Conservation (phyloP, 371 early-diverging fungal genomes). For the Dinochytrium kinnereticum region DNA sequence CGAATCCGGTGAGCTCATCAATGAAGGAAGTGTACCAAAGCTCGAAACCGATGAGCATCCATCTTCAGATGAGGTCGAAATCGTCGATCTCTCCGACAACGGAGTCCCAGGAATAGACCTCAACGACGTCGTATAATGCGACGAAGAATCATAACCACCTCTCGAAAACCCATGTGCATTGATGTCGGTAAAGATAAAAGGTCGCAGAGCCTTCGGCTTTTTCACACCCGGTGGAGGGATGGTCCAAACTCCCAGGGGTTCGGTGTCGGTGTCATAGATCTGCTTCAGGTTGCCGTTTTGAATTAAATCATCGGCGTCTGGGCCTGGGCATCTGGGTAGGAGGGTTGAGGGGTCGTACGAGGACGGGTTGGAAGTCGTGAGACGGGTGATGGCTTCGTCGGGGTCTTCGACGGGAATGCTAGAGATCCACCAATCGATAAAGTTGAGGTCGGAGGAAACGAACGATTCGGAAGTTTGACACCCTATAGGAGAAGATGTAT, state of each 20-base stretch:
- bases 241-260: conserved; percentile 1
- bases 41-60: conserved; percentile 13
- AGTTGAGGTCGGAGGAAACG: not conserved
- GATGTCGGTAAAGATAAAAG: not conserved
- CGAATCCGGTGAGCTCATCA: conserved; percentile 12
- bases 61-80: conserved; percentile 13
- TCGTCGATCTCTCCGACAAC: not conserved
- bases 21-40: conserved; percentile 10
- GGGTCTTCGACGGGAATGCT: not conserved
- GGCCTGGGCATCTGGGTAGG: not conserved
- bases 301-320: not conserved
- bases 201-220: conserved; percentile 3
- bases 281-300: not conserved
- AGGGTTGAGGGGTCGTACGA: not conserved
- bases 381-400: not conserved
- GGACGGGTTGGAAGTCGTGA: not conserved
- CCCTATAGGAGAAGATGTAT: not conserved
- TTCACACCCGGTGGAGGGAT: not conserved
- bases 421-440: conserved; percentile 8
- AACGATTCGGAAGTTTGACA: not conserved
- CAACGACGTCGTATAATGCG: not conserved
- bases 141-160: not conserved
- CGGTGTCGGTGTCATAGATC: not conserved
- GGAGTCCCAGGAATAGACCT: conserved; percentile 7
- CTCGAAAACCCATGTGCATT: not conserved